phyloP scores from a whole-genome alignment of 257 asterid genomes.

The Pogostemon cablin region DNA sequence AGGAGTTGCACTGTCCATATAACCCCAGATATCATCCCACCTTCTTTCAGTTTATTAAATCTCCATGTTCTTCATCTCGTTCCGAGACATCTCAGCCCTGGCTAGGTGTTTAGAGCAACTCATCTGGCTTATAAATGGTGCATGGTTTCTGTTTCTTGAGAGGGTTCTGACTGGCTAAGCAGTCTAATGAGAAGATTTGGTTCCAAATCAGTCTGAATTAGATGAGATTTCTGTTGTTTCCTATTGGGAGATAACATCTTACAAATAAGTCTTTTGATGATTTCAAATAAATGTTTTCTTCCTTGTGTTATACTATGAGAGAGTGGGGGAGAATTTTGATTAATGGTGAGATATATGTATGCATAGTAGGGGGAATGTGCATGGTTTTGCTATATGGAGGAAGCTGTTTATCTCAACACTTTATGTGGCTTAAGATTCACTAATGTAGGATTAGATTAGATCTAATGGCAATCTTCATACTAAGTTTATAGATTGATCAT shows the following conservation, averaged over 20 bases:
- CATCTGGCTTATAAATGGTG: slow-evolving; percentile 41
- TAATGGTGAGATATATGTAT: slow-evolving; percentile 27
- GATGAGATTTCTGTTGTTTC: slow-evolving; percentile 52
- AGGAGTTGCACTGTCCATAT: slow-evolving; percentile 44
- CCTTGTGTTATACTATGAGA: slow-evolving; percentile 46
- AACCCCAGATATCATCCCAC: slow-evolving; percentile 33
- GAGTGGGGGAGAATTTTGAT: slow-evolving; percentile 5
- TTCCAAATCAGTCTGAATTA: slow-evolving; percentile 50
- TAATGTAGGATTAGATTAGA: slow-evolving; percentile 27
- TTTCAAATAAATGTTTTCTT: slow-evolving; percentile 43
- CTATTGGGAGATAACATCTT: slow-evolving; percentile 61
- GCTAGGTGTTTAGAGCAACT: slow-evolving; percentile 59
- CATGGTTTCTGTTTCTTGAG: slow-evolving; percentile 42
- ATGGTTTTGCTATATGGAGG: slow-evolving; percentile 29
- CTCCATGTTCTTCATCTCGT: slow-evolving; percentile 38
- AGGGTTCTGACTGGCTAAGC: slow-evolving; percentile 42
- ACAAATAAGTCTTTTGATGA: slow-evolving; percentile 48
- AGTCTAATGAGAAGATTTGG: slow-evolving; percentile 56
- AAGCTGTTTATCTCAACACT: slow-evolving; percentile 2
- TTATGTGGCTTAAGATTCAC: slow-evolving; percentile 4
- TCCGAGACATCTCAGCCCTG: slow-evolving; percentile 61
- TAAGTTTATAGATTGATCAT: slow-evolving; percentile 7
- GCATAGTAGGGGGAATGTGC: slow-evolving; percentile 33
- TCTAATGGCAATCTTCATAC: not conserved
- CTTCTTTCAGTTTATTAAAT: slow-evolving; percentile 45